These are phyloP conservation scores for Paramecium primaurelia DNA, from an alignment of 73 alveolate genomes.

Conservation along the genomic window DNA sequence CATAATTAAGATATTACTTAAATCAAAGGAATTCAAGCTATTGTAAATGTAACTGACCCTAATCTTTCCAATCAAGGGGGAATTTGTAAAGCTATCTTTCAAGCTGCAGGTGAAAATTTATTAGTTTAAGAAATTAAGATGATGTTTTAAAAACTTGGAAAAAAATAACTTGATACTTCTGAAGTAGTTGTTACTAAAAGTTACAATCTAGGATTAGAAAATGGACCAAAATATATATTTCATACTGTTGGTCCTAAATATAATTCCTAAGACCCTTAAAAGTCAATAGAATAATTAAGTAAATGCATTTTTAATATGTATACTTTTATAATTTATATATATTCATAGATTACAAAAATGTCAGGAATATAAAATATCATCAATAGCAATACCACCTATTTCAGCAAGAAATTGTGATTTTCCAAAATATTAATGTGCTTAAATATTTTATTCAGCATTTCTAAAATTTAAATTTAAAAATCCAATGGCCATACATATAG, in stretches of 20 bases:
- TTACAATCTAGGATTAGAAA: neutral
- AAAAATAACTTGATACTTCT: neutral
- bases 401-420: slow-evolving; percentile 75
- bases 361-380: neutral
- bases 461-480: neutral
- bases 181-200: neutral
- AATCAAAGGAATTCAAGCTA: neutral
- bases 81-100: neutral
- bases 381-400: slow-evolving; percentile 76
- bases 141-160: neutral
- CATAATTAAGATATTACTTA: neutral
- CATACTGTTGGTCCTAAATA: slow-evolving; percentile 16
- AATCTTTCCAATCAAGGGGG: neutral
- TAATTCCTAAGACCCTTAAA: neutral
- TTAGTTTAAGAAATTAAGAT: neutral
- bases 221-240: slow-evolving; percentile 16
- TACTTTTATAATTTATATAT: neutral
- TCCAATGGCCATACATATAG: neutral
- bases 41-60: neutral
- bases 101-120: neutral
- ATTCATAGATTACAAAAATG: neutral
- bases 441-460: neutral
- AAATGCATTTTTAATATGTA: neutral
- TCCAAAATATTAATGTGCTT: slow-evolving; percentile 65
- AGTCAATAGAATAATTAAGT: neutral